Evolutionary conservation across 148 eudicot genomes (phyloP), one percentile per base, ranked within the genome.

Genomic region (Amaranthus cruentus): DNA sequence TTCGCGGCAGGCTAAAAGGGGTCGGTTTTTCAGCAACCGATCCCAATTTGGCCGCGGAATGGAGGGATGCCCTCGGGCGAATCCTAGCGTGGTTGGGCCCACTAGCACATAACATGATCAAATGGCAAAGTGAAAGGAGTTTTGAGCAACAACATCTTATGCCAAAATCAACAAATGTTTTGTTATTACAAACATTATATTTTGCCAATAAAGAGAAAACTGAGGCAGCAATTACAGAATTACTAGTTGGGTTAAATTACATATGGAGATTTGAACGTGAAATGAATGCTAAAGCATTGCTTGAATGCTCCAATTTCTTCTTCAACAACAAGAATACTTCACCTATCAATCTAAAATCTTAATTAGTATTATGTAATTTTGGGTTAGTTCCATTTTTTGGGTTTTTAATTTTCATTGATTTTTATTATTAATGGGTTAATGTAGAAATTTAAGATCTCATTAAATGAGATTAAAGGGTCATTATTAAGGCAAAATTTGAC

Each of bases 181-280:
- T 94, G 50, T 52, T 94, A 50, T 21, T 94, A 44, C 97, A 94
- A 55, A 94, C 98, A 0, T 69, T 94, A 0, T 82, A 75, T 76
- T 91, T 94, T 70, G 97, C 98, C 0, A 85, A 86, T 60, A 85
- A 85, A 74, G 88, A 84, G 60, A 94, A 89, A 77, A 82, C 91
- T 2, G 98, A 94, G 71, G 97, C 97, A 38, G 97, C 97, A 21
- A 91, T 94, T 48, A 88, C 97, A 0, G 98, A 94, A 85, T 78
- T 94, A 48, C 78, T 94, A 7, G 98, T 94, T 49, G 98, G 98
- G 28, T 78, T 94, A 81, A 94, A 94, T 78, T 94, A 94, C 50
- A 87, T 94, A 47, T 94, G 98, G 96, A 86, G 97, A 72, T 94
- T 91, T 60, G 96, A 91, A 48, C 80, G 98, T 60, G 97, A 94